A percentile compares a stretch with the other conserved stretches of the same genome.
These are phyloP conservation scores for Candida pseudoglaebosa DNA, from an alignment of 805 yeast genomes.

Conservation along the genomic window DNA sequence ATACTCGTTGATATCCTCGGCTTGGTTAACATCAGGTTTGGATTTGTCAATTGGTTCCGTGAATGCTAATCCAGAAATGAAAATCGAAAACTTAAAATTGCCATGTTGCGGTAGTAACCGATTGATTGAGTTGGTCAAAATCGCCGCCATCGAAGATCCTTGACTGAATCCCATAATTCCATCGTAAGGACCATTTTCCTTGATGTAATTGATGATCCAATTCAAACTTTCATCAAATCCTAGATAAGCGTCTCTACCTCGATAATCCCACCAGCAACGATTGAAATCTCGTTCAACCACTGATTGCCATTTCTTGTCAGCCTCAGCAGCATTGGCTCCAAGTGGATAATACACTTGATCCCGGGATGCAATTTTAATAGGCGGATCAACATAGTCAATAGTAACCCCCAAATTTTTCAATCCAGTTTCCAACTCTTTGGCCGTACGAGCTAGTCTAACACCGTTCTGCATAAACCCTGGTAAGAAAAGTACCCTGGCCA, in stretches of 20 bases:
- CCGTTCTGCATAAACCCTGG: slow-evolving; percentile 40
- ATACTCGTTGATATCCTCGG: slow-evolving; percentile 23
- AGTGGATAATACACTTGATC: slow-evolving; percentile 28
- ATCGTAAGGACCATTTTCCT: slow-evolving; percentile 37
- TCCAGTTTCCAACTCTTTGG: slow-evolving; percentile 27
- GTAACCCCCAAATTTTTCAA: slow-evolving; percentile 23
- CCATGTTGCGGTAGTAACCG: slow-evolving; percentile 21
- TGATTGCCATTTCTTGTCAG: slow-evolving; percentile 25
- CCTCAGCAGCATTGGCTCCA: slow-evolving; percentile 23
- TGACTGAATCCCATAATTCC: slow-evolving; percentile 42
- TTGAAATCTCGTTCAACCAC: slow-evolving; percentile 25
- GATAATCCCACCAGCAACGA: slow-evolving; percentile 36
- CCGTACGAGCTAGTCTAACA: slow-evolving; percentile 27
- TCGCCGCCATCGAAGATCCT: slow-evolving; percentile 38
- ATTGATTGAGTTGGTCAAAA: slow-evolving; percentile 21
- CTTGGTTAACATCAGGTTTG: slow-evolving; percentile 12
- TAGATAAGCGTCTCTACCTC: slow-evolving; percentile 14
- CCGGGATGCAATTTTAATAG: slow-evolving; percentile 18
- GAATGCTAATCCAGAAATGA: slow-evolving; percentile 35
- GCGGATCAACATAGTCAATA: slow-evolving; percentile 34
- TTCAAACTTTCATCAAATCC: slow-evolving; percentile 28
- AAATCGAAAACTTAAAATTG: slow-evolving; percentile 23
- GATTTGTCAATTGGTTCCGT: slow-evolving; percentile 19
- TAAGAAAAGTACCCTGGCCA: slow-evolving; percentile 15
- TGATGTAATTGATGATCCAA: slow-evolving; percentile 23